phyloP scores from a whole-genome alignment of 2,329 filamentous ascomycete genomes.

The Microascus cirrosus region DNA sequence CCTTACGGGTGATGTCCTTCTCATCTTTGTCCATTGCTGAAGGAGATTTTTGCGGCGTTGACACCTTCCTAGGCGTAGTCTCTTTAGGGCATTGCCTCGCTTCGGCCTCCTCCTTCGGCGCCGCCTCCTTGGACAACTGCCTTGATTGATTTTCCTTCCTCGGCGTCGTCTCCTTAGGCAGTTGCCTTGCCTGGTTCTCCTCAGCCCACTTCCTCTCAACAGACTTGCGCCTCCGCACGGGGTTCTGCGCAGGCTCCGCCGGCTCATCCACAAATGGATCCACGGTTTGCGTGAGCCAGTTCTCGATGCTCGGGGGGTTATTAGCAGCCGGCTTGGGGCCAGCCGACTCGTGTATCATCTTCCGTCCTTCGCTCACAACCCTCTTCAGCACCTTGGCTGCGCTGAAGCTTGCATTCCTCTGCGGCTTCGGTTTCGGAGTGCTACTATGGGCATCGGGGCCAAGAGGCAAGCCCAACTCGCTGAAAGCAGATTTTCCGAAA shows the following conservation, averaged over 20 bases:
- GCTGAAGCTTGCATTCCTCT: conserved; percentile 44
- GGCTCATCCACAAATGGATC: conserved; percentile 46
- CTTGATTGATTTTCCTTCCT: conserved; percentile 7
- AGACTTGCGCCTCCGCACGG: conserved; percentile 17
- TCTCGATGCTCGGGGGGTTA: conserved; percentile 53
- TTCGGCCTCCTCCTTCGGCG: background rate
- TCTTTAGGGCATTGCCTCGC: background rate
- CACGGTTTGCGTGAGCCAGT: conserved; percentile 51
- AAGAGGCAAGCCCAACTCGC: conserved; percentile 46
- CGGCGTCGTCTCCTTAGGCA: background rate
- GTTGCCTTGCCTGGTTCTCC: conserved; percentile 7
- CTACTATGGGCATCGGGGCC: conserved; percentile 31
- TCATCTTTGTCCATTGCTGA: background rate
- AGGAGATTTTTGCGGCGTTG: background rate
- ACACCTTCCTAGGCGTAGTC: background rate
- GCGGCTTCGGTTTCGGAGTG: conserved; percentile 31
- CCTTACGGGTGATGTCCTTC: conserved; percentile 3
- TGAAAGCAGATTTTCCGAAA: conserved; percentile 56
- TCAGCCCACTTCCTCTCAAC: conserved; percentile 19
- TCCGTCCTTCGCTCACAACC: conserved; percentile 52
- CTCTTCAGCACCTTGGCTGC: conserved; percentile 55
- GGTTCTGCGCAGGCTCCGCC: background rate
- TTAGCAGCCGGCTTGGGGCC: conserved; percentile 39
- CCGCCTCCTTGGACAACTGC: background rate
- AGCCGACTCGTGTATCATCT: conserved; percentile 50